These are phyloP conservation scores for Sporothrix pallida DNA, from an alignment of 2,329 filamentous ascomycete species.

Conservation along the genomic window DNA sequence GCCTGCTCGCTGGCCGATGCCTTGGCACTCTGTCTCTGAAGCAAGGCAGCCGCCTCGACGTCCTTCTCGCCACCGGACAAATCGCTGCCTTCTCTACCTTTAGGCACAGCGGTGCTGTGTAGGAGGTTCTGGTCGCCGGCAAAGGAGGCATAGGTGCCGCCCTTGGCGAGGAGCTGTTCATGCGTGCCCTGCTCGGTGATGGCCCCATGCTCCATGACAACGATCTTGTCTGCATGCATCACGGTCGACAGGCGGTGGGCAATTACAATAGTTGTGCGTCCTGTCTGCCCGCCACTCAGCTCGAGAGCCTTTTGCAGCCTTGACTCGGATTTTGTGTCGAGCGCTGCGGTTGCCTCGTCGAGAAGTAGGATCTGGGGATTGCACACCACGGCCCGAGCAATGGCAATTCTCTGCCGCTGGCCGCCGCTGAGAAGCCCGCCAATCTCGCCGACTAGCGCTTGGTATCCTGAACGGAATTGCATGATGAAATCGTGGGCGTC, in stretches of 20 bases:
- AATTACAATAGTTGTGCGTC: conserved; percentile 92
- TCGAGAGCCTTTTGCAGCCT: conserved; percentile 92
- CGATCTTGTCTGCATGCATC: conserved; percentile 89
- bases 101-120: background rate
- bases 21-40: background rate
- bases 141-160: conserved; percentile 80
- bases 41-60: background rate
- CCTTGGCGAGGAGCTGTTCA: conserved; percentile 71
- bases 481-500: conserved; percentile 93
- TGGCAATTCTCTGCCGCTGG: conserved; percentile 94
- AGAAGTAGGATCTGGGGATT: conserved; percentile 89
- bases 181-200: conserved; percentile 93
- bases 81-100: background rate
- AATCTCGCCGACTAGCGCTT: conserved; percentile 90
- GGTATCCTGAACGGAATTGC: conserved; percentile 80
- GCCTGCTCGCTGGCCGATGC: background rate
- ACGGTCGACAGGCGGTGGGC: conserved; percentile 94
- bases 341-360: conserved; percentile 89
- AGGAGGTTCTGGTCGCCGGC: conserved; percentile 51
- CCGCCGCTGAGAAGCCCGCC: conserved; percentile 90
- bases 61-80: background rate
- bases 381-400: conserved; percentile 85
- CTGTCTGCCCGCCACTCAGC: conserved; percentile 69
- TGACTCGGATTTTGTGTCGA: conserved; percentile 92
- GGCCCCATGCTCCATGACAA: conserved; percentile 81